These are phyloP conservation scores for Phytophthora hybrid DNA, from an alignment of 352 stramenopile genomes.

Conservation along the genomic window DNA sequence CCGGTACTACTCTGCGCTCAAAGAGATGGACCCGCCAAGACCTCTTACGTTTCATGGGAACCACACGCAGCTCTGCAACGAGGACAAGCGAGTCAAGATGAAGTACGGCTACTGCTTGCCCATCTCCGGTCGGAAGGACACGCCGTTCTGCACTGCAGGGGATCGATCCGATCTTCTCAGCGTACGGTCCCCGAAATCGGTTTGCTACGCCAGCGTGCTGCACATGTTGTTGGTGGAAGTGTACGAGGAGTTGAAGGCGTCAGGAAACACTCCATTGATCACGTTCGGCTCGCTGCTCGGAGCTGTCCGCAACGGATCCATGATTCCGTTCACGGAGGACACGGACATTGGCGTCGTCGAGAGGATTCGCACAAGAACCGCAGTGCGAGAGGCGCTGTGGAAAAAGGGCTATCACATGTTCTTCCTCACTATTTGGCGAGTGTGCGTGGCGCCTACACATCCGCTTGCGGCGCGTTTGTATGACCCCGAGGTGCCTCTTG, in stretches of 20 bases:
- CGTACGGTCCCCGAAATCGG: conserved; percentile 25
- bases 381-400: conserved; percentile 30
- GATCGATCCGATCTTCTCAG: conserved; percentile 59
- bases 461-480: conserved; percentile 50
- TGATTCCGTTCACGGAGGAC: conserved; percentile 67
- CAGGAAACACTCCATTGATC: conserved; percentile 39
- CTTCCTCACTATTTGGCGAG: conserved; percentile 44
- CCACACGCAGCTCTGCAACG: conserved; percentile 28
- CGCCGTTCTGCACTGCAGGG: conserved; percentile 45
- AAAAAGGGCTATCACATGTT: conserved; percentile 67
- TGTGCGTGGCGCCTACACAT: conserved; percentile 51
- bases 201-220: conserved; percentile 60
- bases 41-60: conserved; percentile 34
- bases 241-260: conserved; percentile 47
- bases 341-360: conserved; percentile 52
- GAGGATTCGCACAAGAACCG: conserved; percentile 12
- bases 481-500: conserved; percentile 27
- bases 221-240: conserved; percentile 66
- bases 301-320: conserved; percentile 50
- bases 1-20: conserved; percentile 30
- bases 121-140: conserved; percentile 54
- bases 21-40: conserved; percentile 19
- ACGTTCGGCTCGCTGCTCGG: conserved; percentile 57
- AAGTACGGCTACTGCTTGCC: conserved; percentile 52
- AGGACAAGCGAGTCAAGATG: conserved; percentile 1